Percentiles rank a stretch among this genome's conserved stretches.
phyloP scores from a whole-genome alignment of 306 rosid species.

The Sicyos baderoa region DNA sequence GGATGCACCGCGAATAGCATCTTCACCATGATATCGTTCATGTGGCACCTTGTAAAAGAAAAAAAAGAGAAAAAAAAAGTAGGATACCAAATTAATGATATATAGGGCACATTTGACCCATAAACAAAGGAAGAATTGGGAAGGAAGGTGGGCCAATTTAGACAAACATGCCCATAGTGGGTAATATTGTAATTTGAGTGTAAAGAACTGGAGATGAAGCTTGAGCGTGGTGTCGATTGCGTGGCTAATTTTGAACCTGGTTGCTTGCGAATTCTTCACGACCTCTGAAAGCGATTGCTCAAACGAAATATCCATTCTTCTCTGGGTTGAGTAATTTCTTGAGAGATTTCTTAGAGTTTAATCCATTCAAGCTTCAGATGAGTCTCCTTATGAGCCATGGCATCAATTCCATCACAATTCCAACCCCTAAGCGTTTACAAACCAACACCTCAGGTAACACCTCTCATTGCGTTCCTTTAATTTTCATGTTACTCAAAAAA shows the following conservation, averaged over 20 bases:
- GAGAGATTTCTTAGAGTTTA: neutral
- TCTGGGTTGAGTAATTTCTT: neutral
- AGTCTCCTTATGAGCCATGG: constrained; percentile 28
- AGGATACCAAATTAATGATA: too few species aligned
- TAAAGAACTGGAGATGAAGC: too few species aligned
- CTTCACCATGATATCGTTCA: too few species aligned
- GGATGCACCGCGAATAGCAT: too few species aligned
- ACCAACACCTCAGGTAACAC: constrained; percentile 20
- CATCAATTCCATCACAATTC: constrained; percentile 18
- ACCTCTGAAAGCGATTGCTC: neutral
- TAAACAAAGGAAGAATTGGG: too few species aligned
- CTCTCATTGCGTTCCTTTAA: neutral
- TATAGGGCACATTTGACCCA: too few species aligned
- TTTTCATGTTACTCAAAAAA: too few species aligned
- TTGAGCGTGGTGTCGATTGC: neutral
- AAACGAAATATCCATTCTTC: neutral
- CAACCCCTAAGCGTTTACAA: constrained; percentile 22
- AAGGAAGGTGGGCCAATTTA: too few species aligned
- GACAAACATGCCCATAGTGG: too few species aligned
- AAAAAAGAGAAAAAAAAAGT: too few species aligned
- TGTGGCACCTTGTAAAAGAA: too few species aligned
- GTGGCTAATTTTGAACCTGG: neutral
- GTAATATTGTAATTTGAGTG: too few species aligned
- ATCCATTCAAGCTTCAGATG: constrained; percentile 24
- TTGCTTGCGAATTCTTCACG: neutral